Conservation (phyloP, 2,329 filamentous ascomycete genomes). For the Xylaria digitata region DNA sequence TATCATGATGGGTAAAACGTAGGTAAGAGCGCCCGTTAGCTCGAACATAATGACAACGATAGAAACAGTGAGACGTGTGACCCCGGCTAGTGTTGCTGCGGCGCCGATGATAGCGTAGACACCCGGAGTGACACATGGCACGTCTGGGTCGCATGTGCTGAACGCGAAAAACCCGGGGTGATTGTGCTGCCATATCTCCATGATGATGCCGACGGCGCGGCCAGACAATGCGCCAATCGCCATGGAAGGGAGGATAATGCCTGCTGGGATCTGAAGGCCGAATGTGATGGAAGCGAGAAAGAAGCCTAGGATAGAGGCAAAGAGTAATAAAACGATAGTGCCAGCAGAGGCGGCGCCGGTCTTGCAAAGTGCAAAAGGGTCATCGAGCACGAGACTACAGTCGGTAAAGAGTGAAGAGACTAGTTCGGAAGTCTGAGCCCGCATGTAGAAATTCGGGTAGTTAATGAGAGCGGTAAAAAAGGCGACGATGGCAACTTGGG, state of each 20-base stretch:
- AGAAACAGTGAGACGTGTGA: conserved; percentile 95
- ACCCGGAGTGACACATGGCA: conserved; percentile 89
- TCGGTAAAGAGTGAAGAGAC: conserved; percentile 93
- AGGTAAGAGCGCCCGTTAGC: conserved; percentile 93
- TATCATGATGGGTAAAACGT: conserved; percentile 98
- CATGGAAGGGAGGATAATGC: conserved; percentile 96
- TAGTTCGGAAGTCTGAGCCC: conserved; percentile 89
- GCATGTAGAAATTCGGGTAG: conserved; percentile 96
- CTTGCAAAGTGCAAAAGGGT: conserved; percentile 91
- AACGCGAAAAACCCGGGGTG: conserved; percentile 84
- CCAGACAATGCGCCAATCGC: conserved; percentile 93
- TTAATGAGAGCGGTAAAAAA: conserved; percentile 88
- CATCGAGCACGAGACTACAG: conserved; percentile 83
- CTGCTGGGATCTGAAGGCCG: conserved; percentile 91
- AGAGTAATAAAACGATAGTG: conserved; percentile 83
- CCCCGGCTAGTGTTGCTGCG: conserved; percentile 90
- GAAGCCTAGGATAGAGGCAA: conserved; percentile 86
- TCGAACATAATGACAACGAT: conserved; percentile 99
- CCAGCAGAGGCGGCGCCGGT: conserved; percentile 83
- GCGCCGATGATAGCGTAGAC: conserved; percentile 97
- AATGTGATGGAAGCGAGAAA: conserved; percentile 89
- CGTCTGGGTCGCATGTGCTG: conserved; percentile 82
- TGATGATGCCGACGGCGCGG: conserved; percentile 86
- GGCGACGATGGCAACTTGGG: conserved; percentile 83
- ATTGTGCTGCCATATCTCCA: conserved; percentile 87